Percentiles rank a stretch among this genome's conserved stretches.
phyloP scores from a whole-genome alignment of 2,329 filamentous ascomycete species.

The Stenocarpella maydis region DNA sequence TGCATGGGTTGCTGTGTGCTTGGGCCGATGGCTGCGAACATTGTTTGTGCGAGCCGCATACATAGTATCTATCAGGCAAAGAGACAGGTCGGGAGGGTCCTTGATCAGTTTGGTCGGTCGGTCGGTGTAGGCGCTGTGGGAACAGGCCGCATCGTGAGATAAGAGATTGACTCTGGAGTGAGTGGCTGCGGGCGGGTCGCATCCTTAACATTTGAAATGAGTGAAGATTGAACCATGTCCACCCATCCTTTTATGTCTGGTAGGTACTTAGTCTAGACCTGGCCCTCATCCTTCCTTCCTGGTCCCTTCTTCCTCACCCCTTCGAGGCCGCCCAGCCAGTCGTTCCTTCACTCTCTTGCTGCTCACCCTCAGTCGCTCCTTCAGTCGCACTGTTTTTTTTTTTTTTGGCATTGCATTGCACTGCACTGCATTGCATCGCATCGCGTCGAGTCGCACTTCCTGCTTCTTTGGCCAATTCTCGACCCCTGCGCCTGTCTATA shows the following conservation, averaged over 20 bases:
- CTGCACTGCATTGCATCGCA: constrained; percentile 9
- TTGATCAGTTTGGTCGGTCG: constrained; percentile 13
- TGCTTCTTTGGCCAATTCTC: not conserved
- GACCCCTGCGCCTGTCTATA: constrained; percentile 16
- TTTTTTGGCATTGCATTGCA: too few species aligned
- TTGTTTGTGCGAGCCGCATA: too few species aligned
- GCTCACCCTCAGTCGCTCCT: constrained; percentile 27
- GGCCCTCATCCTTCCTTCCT: not conserved
- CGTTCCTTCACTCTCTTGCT: not conserved
- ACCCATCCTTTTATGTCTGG: not conserved
- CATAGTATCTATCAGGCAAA: too few species aligned
- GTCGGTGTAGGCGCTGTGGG: not conserved
- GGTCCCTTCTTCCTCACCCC: not conserved
- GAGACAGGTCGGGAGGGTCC: constrained; percentile 17
- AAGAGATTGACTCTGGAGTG: not conserved
- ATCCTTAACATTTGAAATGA: not conserved
- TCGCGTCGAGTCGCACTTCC: not conserved
- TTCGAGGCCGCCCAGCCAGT: constrained; percentile 9
- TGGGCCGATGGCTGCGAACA: not conserved
- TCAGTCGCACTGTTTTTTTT: too few species aligned
- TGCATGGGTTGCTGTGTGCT: not conserved
- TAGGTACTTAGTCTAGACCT: not conserved
- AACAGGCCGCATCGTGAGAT: constrained; percentile 24
- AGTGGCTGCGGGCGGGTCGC: not conserved
- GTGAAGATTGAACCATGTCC: constrained; percentile 11